Evolutionary conservation across 1,284 basidiomycete genomes (phyloP).

Genomic region (Ceratobasidium sp.): DNA sequence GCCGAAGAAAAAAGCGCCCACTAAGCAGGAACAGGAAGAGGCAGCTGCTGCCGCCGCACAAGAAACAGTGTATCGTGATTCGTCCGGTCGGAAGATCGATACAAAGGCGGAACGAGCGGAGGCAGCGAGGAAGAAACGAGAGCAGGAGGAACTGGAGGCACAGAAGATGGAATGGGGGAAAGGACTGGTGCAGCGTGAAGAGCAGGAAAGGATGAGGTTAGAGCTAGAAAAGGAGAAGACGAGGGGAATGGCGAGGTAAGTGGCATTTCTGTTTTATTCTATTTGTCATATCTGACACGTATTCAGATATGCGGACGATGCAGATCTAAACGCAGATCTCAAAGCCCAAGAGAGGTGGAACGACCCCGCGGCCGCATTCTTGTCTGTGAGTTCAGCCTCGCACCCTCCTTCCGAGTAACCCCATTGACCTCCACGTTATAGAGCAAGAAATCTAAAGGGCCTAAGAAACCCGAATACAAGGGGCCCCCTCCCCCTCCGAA

Average conservation of each 20-base stretch:
- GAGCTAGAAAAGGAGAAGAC: conserved; percentile 77
- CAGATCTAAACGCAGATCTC: conserved; percentile 84
- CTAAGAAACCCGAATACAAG: conserved; percentile 84
- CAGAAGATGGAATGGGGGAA: conserved; percentile 98
- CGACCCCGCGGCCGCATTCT: conserved; percentile 93
- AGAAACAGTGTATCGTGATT: conserved; percentile 95
- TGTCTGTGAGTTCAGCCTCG: conserved; percentile 74
- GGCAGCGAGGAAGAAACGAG: conserved; percentile 80
- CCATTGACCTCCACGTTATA: conserved; percentile 53
- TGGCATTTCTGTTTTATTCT: conserved; percentile 15
- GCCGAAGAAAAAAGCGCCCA: conserved; percentile 56
- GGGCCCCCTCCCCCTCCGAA: conserved; percentile 94
- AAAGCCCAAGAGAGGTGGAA: conserved; percentile 89
- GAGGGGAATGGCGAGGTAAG: conserved; percentile 77
- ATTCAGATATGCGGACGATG: conserved; percentile 80
- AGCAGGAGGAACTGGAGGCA: conserved; percentile 85
- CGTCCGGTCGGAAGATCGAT: conserved; percentile 89
- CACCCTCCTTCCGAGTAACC: conserved; percentile 15
- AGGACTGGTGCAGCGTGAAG: conserved; percentile 88
- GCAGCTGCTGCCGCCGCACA: conserved; percentile 76
- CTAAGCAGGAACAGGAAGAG: conserved; percentile 61
- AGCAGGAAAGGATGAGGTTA: conserved; percentile 72
- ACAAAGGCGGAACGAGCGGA: conserved; percentile 86
- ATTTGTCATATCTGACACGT: conserved; percentile 5
- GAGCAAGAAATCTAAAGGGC: conserved; percentile 82